These are phyloP conservation scores for Backusella sp. DNA, from an alignment of 192 early-diverging fungal genomes.

Conservation along the genomic window DNA sequence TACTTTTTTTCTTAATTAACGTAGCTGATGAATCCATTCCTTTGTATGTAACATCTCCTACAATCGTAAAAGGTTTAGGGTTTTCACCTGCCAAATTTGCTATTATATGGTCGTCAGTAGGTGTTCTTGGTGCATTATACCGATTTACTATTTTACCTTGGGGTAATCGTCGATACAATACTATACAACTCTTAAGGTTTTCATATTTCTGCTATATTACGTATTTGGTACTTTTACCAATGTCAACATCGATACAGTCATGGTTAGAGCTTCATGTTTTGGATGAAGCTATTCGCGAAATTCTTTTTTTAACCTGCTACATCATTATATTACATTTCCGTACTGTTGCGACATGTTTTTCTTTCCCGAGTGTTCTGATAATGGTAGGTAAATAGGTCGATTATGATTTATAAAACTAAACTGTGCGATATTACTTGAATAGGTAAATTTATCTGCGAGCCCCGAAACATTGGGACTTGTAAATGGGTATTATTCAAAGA, in stretches of 20 bases:
- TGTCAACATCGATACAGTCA: constrained; percentile 21
- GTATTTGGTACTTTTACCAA: constrained; percentile 42
- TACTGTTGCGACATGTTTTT: constrained; percentile 13
- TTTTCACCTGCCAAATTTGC: constrained; percentile 41
- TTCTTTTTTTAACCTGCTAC: constrained; percentile 12
- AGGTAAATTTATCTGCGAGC: constrained; percentile 54
- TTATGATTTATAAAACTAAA: neutral
- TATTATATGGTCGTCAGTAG: constrained; percentile 39
- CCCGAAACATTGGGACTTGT: constrained; percentile 50
- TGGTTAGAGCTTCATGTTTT: constrained; percentile 16
- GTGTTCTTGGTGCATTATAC: constrained; percentile 33
- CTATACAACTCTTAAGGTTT: constrained; percentile 27
- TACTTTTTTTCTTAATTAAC: constrained; percentile 47
- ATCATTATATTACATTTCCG: constrained; percentile 5
- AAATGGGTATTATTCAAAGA: constrained; percentile 38
- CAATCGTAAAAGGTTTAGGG: constrained; percentile 43
- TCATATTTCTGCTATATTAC: constrained; percentile 30
- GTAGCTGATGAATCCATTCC: constrained; percentile 48
- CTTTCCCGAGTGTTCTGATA: constrained; percentile 45
- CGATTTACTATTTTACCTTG: constrained; percentile 49
- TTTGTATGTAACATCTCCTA: constrained; percentile 16
- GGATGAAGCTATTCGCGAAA: neutral
- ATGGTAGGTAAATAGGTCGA: constrained; percentile 35
- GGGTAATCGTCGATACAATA: constrained; percentile 29
- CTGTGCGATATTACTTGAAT: neutral